Base-by-base conservation (phyloP, 106 monocot species). In the Dendrobium chrysotoxum region DNA sequence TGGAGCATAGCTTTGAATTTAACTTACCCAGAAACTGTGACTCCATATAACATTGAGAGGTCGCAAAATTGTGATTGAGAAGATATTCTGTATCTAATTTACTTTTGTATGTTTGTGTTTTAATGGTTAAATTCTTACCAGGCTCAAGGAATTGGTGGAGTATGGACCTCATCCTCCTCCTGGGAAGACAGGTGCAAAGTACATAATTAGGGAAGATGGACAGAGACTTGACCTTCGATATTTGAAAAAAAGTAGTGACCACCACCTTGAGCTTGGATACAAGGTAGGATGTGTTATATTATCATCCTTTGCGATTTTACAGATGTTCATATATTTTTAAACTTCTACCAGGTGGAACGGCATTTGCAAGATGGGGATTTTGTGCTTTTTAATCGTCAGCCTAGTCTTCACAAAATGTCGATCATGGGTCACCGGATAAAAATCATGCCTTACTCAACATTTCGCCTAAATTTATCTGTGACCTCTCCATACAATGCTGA, bases 81-180 rank as follows among this genome's bases (percentile, higher is more conserved):
- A 61, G 20, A 7, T 4, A 7, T 81, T 78, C n/a, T 50, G 7
- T 11, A n/a, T 70, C 6, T 12, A 13, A 31, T 70, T 1, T 6
- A 13, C 15, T 70, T n/a, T 21, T 61, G 26, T 0, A 71, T 71
- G 26, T 23, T 79, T 79, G 11, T 78, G 47, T 50, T 79, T 26
- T 78, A 16, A 1, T 35, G 15, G 9, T 39, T 79, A 30, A 30
- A 16, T 78, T 53, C 21, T 78, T 70, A 31, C 21, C 65, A 97
- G 98, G 82, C 70, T 99, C 72, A 99, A 99, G 79, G 98, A 99
- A 71, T 86, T 99, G 80, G 98, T 99, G 12, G 98, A 99, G 82
- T 99, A 99, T 85, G 98, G 98, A 9, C 98, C 98, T 80, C 98
- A 99, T 84, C 98, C 98, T 67, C 98, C 98, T 39, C 98, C 94